Percentiles rank a stretch among this genome's conserved stretches.
phyloP scores from a whole-genome alignment of 352 stramenopile species.

The Ophiocytium majus region DNA sequence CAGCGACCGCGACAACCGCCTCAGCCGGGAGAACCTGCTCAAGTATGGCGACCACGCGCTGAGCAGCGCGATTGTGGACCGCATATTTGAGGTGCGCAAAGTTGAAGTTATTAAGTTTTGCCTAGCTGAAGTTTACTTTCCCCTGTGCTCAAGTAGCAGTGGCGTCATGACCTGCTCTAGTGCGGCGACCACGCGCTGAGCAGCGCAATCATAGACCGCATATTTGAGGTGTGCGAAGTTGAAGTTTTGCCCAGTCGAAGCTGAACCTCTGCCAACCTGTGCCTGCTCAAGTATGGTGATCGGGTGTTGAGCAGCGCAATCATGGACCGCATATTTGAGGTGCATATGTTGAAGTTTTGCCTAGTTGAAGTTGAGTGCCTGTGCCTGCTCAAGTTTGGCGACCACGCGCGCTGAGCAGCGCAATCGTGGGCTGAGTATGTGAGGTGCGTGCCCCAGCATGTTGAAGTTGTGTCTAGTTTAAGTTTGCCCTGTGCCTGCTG shows the following conservation, averaged over 20 bases:
- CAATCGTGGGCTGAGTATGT: conserved; percentile 72
- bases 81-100: conserved; percentile 49
- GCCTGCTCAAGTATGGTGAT: conserved; percentile 78
- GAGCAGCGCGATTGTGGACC: conserved; percentile 76
- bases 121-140: too few relatives aligned
- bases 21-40: conserved; percentile 74
- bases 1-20: conserved; percentile 78
- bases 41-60: conserved; percentile 79
- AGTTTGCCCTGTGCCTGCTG: too few relatives aligned
- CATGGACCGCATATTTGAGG: conserved; percentile 66
- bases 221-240: conserved; percentile 26
- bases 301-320: conserved; percentile 75
- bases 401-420: conserved; percentile 72
- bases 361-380: too few relatives aligned
- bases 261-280: too few relatives aligned
- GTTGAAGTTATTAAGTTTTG: too few relatives aligned
- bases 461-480: too few relatives aligned
- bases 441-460: too few relatives aligned
- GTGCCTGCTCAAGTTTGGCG: conserved; percentile 79
- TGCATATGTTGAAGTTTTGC: too few relatives aligned
- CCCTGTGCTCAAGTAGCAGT: too few relatives aligned
- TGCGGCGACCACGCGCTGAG: conserved; percentile 77
- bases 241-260: too few relatives aligned
- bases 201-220: conserved; percentile 76
- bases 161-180: conserved; percentile 78